A percentile compares a stretch with the other conserved stretches of the same genome.
Evolutionary conservation across 495 filamentous ascomycete genomes (phyloP).

Genomic region (Neohortaea acidophila): DNA sequence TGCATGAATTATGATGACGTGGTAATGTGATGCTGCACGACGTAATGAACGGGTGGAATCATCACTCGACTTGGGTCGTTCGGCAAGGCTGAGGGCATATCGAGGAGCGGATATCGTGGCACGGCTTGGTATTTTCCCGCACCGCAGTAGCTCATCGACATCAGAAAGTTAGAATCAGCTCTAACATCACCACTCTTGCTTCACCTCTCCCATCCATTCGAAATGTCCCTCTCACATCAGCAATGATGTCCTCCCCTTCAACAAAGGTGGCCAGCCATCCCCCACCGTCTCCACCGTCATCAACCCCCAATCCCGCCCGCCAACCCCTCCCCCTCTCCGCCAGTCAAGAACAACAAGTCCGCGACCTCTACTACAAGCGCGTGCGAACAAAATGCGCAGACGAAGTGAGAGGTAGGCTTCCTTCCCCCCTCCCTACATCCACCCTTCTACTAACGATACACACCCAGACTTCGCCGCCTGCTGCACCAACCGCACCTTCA

Average conservation of each 20-base stretch:
- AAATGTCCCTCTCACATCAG: neutral
- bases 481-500: slow-evolving; percentile 69
- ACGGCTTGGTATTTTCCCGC: too few relatives aligned
- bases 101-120: too few relatives aligned
- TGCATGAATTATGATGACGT: too few relatives aligned
- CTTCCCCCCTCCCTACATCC: neutral
- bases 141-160: too few relatives aligned
- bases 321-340: slow-evolving; percentile 90
- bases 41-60: too few relatives aligned
- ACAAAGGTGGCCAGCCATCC: too few relatives aligned
- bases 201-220: too few relatives aligned
- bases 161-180: too few relatives aligned
- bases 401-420: slow-evolving; percentile 65
- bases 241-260: neutral
- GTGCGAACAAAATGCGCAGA: slow-evolving; percentile 63
- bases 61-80: too few relatives aligned
- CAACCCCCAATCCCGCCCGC: slow-evolving; percentile 6
- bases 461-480: slow-evolving; percentile 71
- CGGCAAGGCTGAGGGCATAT: too few relatives aligned
- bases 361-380: slow-evolving; percentile 74
- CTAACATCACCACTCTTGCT: too few relatives aligned
- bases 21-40: too few relatives aligned
- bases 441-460: neutral
- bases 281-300: neutral
- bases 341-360: slow-evolving; percentile 78